Conservation (phyloP, 371 early-diverging fungal genomes). For the Sporodiniella umbellata region DNA sequence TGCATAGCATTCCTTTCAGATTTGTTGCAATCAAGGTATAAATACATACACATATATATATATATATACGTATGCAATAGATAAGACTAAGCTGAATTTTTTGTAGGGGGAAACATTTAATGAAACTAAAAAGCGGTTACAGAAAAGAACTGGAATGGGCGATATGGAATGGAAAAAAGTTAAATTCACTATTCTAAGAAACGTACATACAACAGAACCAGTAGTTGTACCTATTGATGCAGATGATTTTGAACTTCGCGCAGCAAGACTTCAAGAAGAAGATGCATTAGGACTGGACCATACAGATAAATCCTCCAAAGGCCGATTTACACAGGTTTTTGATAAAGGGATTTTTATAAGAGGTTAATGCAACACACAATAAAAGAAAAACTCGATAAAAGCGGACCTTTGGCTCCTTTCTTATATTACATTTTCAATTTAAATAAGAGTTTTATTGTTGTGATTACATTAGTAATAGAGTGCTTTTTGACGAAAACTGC, state of each 20-base stretch:
- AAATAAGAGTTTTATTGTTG: no score
- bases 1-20: conserved; percentile 83
- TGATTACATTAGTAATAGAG: no score
- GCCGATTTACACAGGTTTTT: conserved; percentile 46
- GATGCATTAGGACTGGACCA: conserved; percentile 80
- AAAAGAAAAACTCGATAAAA: no score
- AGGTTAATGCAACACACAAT: no score
- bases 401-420: no score
- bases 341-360: conserved; percentile 66
- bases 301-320: conserved; percentile 62
- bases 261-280: conserved; percentile 39
- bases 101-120: conserved; percentile 60
- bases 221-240: conserved; percentile 27
- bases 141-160: conserved; percentile 66
- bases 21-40: conserved; percentile 62
- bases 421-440: no score
- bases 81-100: no score
- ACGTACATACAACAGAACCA: conserved; percentile 17
- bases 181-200: conserved; percentile 53
- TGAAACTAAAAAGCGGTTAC: conserved; percentile 71
- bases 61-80: not conserved
- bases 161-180: conserved; percentile 88
- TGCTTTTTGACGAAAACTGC: no score
- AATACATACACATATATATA: not conserved
- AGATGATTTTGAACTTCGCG: conserved; percentile 55